phyloP scores from a whole-genome alignment of 805 yeast genomes.

The Metschnikowia hibisci region DNA sequence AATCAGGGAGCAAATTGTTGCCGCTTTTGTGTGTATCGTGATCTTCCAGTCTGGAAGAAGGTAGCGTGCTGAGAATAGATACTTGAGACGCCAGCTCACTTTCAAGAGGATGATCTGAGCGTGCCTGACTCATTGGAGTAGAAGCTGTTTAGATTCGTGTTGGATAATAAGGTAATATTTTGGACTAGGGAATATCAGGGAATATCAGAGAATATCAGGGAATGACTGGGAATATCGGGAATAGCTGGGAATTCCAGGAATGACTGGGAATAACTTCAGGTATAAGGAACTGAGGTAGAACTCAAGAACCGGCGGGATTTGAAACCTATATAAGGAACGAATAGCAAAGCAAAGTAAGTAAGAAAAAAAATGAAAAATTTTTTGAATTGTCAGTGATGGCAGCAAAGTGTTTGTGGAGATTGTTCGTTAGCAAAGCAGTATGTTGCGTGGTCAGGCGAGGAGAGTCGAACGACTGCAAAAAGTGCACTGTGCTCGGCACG shows the following conservation, averaged over 20 bases:
- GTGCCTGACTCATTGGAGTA: constrained; percentile 9
- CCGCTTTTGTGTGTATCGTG: neutral
- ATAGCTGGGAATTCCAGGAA: too few relatives aligned
- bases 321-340: too few relatives aligned
- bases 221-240: neutral
- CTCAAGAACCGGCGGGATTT: neutral
- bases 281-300: neutral
- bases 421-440: neutral
- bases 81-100: constrained; percentile 10
- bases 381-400: neutral
- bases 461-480: constrained; percentile 17
- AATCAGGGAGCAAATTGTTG: constrained; percentile 2
- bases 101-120: constrained; percentile 8
- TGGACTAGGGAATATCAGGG: too few relatives aligned
- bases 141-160: too few relatives aligned
- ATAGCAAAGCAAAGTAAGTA: too few relatives aligned
- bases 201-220: too few relatives aligned
- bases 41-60: constrained; percentile 3
- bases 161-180: too few relatives aligned
- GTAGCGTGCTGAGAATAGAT: constrained; percentile 5
- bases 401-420: neutral
- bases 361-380: too few relatives aligned
- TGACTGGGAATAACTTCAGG: neutral
- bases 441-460: neutral
- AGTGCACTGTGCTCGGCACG: constrained; percentile 10